Evolutionary conservation across 495 filamentous ascomycete genomes (phyloP).

Genomic region (Pyrenopolyporus hunteri): DNA sequence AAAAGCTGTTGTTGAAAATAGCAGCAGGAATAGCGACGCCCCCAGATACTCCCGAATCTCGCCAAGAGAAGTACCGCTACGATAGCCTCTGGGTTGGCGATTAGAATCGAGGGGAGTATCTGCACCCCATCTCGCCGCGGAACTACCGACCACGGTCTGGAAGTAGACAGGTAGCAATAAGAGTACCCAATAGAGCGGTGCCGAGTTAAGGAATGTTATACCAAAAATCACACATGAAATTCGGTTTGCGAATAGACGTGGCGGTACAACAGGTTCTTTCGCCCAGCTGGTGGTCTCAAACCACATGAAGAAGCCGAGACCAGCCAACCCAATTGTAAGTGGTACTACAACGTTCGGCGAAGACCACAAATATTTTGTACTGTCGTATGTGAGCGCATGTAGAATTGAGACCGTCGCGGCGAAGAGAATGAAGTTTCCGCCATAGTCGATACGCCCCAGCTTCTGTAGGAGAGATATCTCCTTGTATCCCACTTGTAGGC

Average conservation of each 20-base stretch:
- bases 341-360: not conserved
- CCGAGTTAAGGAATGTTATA: conserved; percentile 34
- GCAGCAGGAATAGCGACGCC: conserved; percentile 55
- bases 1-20: conserved; percentile 54
- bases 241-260: conserved; percentile 14
- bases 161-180: conserved; percentile 59
- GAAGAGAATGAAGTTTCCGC: conserved; percentile 44
- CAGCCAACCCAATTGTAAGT: not conserved
- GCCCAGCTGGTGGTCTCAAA: not conserved
- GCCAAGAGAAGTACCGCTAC: conserved; percentile 40
- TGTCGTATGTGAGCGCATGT: not conserved
- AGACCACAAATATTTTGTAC: not conserved
- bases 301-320: not conserved
- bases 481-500: conserved; percentile 36
- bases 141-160: conserved; percentile 42
- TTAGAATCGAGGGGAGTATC: conserved; percentile 49
- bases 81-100: conserved; percentile 38
- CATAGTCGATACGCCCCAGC: conserved; percentile 39
- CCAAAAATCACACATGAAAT: conserved; percentile 1
- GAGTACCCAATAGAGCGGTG: conserved; percentile 38
- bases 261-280: conserved; percentile 22
- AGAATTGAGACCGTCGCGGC: conserved; percentile 25
- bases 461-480: conserved; percentile 7
- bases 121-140: conserved; percentile 28
- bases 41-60: conserved; percentile 52